Evolutionary conservation across 441 rosid genomes (phyloP).

Genomic region (Kokia cookei): DNA sequence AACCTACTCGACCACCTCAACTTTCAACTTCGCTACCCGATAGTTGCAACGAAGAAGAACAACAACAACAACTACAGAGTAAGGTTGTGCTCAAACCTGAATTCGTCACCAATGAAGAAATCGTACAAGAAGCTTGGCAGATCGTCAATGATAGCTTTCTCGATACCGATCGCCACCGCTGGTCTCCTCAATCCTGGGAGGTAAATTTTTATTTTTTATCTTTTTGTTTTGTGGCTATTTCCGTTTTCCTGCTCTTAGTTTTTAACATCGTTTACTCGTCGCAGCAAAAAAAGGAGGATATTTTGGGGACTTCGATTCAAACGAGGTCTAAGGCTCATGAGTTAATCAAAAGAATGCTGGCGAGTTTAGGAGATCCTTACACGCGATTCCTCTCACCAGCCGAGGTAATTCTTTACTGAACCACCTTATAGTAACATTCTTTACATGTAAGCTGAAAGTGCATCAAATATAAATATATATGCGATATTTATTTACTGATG

Average conservation of each 20-base stretch:
- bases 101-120: conserved; percentile 45
- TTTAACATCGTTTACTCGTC: background rate
- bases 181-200: conserved; percentile 79
- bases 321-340: conserved; percentile 78
- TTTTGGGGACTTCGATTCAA: conserved; percentile 47
- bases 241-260: background rate
- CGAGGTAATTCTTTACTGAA: conserved; percentile 43
- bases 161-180: conserved; percentile 38
- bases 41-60: conserved; percentile 43
- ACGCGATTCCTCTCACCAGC: conserved; percentile 83
- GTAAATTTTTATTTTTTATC: conserved; percentile 17
- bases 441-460: background rate
- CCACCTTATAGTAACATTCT: background rate
- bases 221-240: background rate
- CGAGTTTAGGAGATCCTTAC: conserved; percentile 81
- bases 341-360: conserved; percentile 68
- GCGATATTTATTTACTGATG: conserved; percentile 11
- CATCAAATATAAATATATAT: background rate
- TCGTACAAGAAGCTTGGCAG: conserved; percentile 95
- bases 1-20: background rate
- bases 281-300: conserved; percentile 65
- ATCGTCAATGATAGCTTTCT: conserved; percentile 74
- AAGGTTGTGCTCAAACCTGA: conserved; percentile 32
- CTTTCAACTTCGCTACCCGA: conserved; percentile 9
- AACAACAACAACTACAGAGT: conserved; percentile 5